These are phyloP conservation scores for Kodamaea hsintzibuensis DNA, from an alignment of 805 yeast species.

Conservation along the genomic window DNA sequence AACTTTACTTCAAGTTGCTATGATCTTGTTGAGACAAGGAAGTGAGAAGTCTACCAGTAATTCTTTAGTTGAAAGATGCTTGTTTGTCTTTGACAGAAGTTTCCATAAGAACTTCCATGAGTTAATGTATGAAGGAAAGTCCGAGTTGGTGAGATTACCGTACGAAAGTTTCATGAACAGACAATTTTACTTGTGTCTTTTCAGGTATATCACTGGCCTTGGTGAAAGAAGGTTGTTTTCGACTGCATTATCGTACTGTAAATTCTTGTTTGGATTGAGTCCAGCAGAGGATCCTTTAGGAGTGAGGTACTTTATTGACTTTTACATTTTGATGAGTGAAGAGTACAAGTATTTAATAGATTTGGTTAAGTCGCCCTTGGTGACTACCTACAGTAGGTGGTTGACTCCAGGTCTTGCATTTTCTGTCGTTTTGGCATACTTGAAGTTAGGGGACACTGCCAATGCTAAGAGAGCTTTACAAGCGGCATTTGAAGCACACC, in stretches of 20 bases:
- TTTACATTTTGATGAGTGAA: conserved; percentile 65
- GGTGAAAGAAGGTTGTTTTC: conserved; percentile 75
- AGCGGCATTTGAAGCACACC: conserved; percentile 55
- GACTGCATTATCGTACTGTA: conserved; percentile 78
- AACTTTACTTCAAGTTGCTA: conserved; percentile 76
- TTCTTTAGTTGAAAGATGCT: conserved; percentile 72
- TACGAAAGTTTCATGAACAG: conserved; percentile 74
- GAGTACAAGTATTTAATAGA: conserved; percentile 64
- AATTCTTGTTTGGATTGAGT: conserved; percentile 63
- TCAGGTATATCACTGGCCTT: conserved; percentile 67
- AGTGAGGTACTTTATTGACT: conserved; percentile 79
- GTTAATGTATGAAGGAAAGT: conserved; percentile 45
- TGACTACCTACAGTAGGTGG: conserved; percentile 63
- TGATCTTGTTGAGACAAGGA: conserved; percentile 74
- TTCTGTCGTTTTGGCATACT: conserved; percentile 64
- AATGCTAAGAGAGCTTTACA: conserved; percentile 51
- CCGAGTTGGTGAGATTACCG: conserved; percentile 67
- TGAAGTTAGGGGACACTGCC: conserved; percentile 39
- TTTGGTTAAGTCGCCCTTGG: conserved; percentile 56
- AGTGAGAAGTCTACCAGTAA: conserved; percentile 66
- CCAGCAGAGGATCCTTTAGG: conserved; percentile 87
- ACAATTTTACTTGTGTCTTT: conserved; percentile 71
- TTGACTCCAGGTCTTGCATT: conserved; percentile 69
- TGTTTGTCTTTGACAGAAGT: conserved; percentile 78
- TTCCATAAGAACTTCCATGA: conserved; percentile 58